A percentile compares a stretch with the other conserved stretches of the same genome.
Conservation (phyloP, 2,329 filamentous ascomycete species). For the Hypoxylon sp. region DNA sequence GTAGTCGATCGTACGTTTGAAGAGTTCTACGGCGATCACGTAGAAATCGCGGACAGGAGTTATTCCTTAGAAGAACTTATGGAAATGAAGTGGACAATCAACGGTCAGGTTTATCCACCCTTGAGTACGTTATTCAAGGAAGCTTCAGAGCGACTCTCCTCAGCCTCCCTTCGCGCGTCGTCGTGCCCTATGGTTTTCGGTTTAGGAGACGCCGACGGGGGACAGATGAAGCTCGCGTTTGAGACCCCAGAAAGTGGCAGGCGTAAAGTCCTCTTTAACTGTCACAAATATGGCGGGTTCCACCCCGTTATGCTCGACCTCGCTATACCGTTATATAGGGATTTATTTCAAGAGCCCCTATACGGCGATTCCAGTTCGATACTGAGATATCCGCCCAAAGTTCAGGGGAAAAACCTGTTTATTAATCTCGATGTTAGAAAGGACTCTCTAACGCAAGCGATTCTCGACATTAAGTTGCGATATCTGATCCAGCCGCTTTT, state of each 20-base stretch:
- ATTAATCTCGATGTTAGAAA: not conserved
- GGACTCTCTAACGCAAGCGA: constrained; percentile 27
- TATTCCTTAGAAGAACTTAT: no score
- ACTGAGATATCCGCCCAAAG: not conserved
- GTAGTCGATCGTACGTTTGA: not conserved
- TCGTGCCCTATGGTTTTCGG: constrained; percentile 32
- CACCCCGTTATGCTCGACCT: constrained; percentile 41
- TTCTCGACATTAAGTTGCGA: constrained; percentile 35
- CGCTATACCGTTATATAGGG: constrained; percentile 30
- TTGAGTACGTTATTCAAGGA: no score
- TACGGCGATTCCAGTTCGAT: not conserved
- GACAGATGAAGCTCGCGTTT: constrained; percentile 27
- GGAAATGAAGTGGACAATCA: no score
- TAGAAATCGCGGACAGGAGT: no score
- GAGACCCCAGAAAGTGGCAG: not conserved
- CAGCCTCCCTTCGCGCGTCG: not conserved
- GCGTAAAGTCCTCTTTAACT: constrained; percentile 21
- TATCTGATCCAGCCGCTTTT: constrained; percentile 33
- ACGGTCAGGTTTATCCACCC: not conserved
- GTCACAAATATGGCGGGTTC: constrained; percentile 23
- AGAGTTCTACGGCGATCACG: not conserved
- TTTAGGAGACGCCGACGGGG: constrained; percentile 23
- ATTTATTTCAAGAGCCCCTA: constrained; percentile 30
- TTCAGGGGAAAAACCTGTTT: not conserved
- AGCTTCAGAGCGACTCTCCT: no score